A percentile compares a stretch with the other conserved stretches of the same genome.
phyloP scores from a whole-genome alignment of 495 filamentous ascomycete genomes.

The Aspergillus ellipticus region DNA sequence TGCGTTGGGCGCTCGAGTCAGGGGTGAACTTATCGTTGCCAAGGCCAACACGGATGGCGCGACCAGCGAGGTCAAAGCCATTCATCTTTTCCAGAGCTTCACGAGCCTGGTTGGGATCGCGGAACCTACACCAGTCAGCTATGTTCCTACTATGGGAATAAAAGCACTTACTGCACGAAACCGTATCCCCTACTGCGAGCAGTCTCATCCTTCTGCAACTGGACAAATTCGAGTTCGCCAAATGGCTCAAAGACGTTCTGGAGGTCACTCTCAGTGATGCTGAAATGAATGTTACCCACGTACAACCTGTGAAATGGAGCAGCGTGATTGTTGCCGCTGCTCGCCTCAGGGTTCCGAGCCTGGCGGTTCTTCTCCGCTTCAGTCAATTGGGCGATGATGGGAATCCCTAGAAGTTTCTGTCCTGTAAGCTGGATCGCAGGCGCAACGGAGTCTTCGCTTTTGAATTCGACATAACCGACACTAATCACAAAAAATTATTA shows the following conservation, averaged over 20 bases:
- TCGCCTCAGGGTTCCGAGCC: constrained; percentile 75
- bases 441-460: constrained; percentile 88
- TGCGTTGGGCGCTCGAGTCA: constrained; percentile 91
- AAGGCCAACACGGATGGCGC: constrained; percentile 96
- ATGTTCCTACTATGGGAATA: constrained; percentile 5
- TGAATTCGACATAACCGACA: constrained; percentile 99
- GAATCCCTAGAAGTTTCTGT: constrained; percentile 96
- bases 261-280: constrained; percentile 93
- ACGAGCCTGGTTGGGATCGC: constrained; percentile 84
- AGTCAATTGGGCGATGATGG: constrained; percentile 96
- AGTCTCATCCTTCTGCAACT: constrained; percentile 91
- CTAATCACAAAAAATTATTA: too few species aligned
- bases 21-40: constrained; percentile 99
- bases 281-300: constrained; percentile 99
- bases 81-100: constrained; percentile 99
- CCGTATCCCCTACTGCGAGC: constrained; percentile 93
- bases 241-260: constrained; percentile 98
- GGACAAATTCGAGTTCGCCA: constrained; percentile 95
- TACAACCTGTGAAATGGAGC: constrained; percentile 98
- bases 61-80: constrained; percentile 96
- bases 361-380: constrained; percentile 99
- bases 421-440: constrained; percentile 97
- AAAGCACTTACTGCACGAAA: constrained; percentile 87
- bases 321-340: constrained; percentile 60
- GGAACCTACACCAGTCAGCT: constrained; percentile 60